Evolutionary conservation across 2,329 filamentous ascomycete genomes (phyloP).

Genomic region (Nemania sp.): DNA sequence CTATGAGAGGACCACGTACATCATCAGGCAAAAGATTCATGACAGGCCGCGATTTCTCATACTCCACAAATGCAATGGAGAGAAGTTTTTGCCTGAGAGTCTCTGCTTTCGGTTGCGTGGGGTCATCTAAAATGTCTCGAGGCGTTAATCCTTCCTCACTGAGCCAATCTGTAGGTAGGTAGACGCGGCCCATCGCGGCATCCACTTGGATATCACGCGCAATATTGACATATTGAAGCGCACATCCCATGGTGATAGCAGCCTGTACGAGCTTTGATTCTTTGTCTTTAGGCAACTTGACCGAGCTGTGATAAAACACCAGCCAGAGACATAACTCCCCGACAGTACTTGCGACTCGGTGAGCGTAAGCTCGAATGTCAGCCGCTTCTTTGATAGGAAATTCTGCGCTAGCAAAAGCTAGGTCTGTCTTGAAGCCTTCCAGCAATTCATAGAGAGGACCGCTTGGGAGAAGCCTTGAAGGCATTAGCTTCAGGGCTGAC

Average conservation of each 20-base stretch:
- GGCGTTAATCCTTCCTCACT: slow-evolving; percentile 58
- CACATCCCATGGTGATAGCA: slow-evolving; percentile 69
- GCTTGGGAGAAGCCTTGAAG: slow-evolving; percentile 57
- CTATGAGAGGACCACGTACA: slow-evolving; percentile 65
- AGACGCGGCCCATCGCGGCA: slow-evolving; percentile 66
- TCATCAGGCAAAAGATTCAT: slow-evolving; percentile 65
- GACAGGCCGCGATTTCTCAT: slow-evolving; percentile 55
- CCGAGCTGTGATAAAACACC: slow-evolving; percentile 60
- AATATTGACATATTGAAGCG: slow-evolving; percentile 78
- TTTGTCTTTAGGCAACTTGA: slow-evolving; percentile 37
- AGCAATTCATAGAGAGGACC: slow-evolving; percentile 66
- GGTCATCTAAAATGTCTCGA: slow-evolving; percentile 55
- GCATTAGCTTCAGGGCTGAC: slow-evolving; percentile 62
- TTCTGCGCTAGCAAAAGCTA: slow-evolving; percentile 51
- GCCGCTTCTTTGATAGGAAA: slow-evolving; percentile 62
- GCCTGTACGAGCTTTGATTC: slow-evolving; percentile 53
- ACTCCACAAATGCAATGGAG: slow-evolving; percentile 62
- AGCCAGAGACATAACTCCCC: slow-evolving; percentile 69
- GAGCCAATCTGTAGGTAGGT: slow-evolving; percentile 68
- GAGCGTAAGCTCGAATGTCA: slow-evolving; percentile 65
- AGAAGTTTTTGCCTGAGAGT: slow-evolving; percentile 58
- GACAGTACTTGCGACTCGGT: slow-evolving; percentile 73
- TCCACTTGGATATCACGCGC: slow-evolving; percentile 73
- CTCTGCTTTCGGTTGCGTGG: slow-evolving; percentile 51
- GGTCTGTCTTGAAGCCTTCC: slow-evolving; percentile 69